Percentiles rank a stretch among this genome's conserved stretches.
Conservation (phyloP, 257 asterid species). For the Paulownia fortunei region DNA sequence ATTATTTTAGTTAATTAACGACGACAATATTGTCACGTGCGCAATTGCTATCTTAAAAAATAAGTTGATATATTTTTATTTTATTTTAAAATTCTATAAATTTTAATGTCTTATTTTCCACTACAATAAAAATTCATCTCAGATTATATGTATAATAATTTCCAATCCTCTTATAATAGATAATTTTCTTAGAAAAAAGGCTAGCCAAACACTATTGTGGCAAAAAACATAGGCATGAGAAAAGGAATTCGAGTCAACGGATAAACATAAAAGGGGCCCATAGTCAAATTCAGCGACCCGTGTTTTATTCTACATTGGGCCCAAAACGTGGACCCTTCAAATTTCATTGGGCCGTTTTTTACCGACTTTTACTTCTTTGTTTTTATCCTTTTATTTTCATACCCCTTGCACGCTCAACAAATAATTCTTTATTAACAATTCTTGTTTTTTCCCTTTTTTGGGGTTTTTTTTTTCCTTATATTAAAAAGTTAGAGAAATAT, state of each 20-base stretch:
- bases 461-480: too few species aligned
- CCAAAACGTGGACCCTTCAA: not conserved
- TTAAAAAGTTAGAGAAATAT: too few species aligned
- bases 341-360: not conserved
- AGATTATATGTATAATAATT: too few species aligned
- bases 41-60: too few species aligned
- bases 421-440: too few species aligned
- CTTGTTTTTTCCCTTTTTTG: too few species aligned
- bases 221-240: not conserved
- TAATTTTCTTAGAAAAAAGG: too few species aligned
- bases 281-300: not conserved
- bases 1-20: not conserved
- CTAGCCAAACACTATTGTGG: not conserved
- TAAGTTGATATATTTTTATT: not conserved
- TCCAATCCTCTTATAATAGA: not conserved
- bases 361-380: not conserved
- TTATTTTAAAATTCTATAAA: not conserved
- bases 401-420: not conserved
- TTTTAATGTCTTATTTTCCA: not conserved
- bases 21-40: not conserved
- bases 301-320: not conserved
- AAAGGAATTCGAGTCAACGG: slow-evolving; percentile 3
- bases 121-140: too few species aligned
- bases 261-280: not conserved
- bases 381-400: too few species aligned